phyloP scores from a whole-genome alignment of 306 rosid genomes.

The Alnus rubra region DNA sequence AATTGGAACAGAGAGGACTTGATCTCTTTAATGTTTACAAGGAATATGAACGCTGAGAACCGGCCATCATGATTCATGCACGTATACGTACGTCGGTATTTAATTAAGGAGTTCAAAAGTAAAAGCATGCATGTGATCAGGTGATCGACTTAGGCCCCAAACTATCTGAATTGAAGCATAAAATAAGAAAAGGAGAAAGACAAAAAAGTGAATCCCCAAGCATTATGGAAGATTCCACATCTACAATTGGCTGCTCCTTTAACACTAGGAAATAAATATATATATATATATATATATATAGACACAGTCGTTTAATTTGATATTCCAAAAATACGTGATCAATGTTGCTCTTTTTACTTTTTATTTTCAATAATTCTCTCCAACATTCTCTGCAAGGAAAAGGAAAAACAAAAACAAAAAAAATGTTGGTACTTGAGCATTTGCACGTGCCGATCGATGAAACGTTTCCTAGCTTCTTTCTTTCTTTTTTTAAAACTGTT shows the following conservation, averaged over 20 bases:
- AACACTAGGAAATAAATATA: not conserved
- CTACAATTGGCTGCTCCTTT: conserved; percentile 9
- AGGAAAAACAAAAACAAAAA: not conserved
- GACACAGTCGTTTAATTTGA: too few species aligned
- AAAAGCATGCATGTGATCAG: not conserved
- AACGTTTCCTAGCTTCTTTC: not conserved
- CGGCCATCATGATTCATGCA: not conserved
- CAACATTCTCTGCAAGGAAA: not conserved
- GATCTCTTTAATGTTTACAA: not conserved
- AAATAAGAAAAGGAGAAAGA: not conserved
- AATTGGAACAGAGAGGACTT: too few species aligned
- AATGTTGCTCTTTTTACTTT: not conserved
- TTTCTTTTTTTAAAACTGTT: too few species aligned
- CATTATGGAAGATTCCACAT: conserved; percentile 15
- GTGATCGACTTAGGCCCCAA: not conserved
- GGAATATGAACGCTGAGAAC: not conserved
- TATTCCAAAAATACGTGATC: not conserved
- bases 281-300: not conserved
- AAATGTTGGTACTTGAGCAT: not conserved
- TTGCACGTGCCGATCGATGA: not conserved
- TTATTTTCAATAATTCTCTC: not conserved
- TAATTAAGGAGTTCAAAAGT: conserved; percentile 10
- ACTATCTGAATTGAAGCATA: not conserved
- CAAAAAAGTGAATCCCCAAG: conserved; percentile 9
- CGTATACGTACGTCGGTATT: conserved; percentile 1